phyloP scores from a whole-genome alignment of 1,284 basidiomycete species.

The Sphaerobolus stellatus region DNA sequence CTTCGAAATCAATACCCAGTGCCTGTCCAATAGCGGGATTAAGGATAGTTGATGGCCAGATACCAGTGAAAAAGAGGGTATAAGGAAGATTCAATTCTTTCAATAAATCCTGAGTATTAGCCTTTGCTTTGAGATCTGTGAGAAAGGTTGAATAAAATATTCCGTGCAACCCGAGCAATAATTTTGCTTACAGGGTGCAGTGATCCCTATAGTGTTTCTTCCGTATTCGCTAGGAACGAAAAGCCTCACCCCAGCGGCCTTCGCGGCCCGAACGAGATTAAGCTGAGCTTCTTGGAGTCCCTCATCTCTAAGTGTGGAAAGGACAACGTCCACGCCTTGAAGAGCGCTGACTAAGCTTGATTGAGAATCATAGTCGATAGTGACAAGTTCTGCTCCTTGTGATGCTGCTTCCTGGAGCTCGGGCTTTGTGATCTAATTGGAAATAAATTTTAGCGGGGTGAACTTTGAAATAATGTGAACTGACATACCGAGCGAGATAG shows the following conservation, averaged over 20 bases:
- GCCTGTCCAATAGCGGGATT: background rate
- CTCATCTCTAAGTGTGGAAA: background rate
- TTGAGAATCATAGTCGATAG: background rate
- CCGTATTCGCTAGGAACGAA: slow-evolving; percentile 29
- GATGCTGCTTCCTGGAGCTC: background rate
- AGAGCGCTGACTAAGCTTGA: background rate
- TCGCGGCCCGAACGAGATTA: slow-evolving; percentile 24
- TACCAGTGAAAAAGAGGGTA: slow-evolving; percentile 14
- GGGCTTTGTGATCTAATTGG: background rate
- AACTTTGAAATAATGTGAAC: background rate
- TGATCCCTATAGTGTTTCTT: slow-evolving; percentile 17
- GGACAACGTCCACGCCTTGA: background rate
- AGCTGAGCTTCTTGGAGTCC: slow-evolving; percentile 17
- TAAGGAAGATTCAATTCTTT: slow-evolving; percentile 10
- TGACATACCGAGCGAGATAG: background rate
- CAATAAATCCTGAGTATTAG: slow-evolving; percentile 6
- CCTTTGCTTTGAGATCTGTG: slow-evolving; percentile 5
- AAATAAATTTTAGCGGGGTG: background rate
- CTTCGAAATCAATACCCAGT: background rate
- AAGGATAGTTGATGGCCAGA: slow-evolving; percentile 5
- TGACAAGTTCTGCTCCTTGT: background rate
- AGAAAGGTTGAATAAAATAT: background rate
- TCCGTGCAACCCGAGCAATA: background rate
- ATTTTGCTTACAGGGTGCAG: slow-evolving; percentile 1
- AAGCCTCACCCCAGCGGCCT: slow-evolving; percentile 26